Evolutionary conservation across 2,329 filamentous ascomycete genomes (phyloP).

Genomic region (Diatrype stigma): DNA sequence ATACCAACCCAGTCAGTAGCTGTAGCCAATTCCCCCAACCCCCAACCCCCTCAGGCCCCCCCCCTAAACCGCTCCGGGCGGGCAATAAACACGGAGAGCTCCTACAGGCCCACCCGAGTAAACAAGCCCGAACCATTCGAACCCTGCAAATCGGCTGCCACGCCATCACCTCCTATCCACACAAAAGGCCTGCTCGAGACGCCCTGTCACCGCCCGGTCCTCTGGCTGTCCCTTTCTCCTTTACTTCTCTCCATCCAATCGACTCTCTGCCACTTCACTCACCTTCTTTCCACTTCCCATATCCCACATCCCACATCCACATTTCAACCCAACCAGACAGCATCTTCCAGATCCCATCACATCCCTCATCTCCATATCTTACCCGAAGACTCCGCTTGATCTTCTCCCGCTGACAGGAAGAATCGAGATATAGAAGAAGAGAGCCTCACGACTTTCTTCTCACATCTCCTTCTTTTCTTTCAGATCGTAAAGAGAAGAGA

Average conservation of each 20-base stretch:
- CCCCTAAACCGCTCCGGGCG: neutral
- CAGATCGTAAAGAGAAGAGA: slow-evolving; percentile 52
- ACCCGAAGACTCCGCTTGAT: slow-evolving; percentile 37
- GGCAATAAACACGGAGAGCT: slow-evolving; percentile 7
- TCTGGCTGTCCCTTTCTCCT: slow-evolving; percentile 14
- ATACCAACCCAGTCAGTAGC: neutral
- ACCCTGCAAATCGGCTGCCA: slow-evolving; percentile 22
- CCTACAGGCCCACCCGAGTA: slow-evolving; percentile 20
- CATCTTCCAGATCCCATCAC: slow-evolving; percentile 29
- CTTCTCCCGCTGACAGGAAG: slow-evolving; percentile 26
- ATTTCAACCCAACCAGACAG: slow-evolving; percentile 28
- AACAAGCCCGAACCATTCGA: slow-evolving; percentile 22
- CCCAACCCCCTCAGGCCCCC: no score
- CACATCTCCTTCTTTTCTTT: slow-evolving; percentile 37
- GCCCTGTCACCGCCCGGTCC: slow-evolving; percentile 3
- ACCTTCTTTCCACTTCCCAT: slow-evolving; percentile 7
- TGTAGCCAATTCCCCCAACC: neutral
- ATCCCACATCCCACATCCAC: no score
- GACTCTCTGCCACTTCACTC: neutral
- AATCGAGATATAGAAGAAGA: slow-evolving; percentile 30
- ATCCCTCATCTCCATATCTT: slow-evolving; percentile 41
- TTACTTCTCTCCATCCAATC: slow-evolving; percentile 7
- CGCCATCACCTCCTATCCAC: slow-evolving; percentile 12
- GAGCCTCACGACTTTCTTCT: slow-evolving; percentile 22
- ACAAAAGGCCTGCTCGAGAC: slow-evolving; percentile 2